Base-by-base conservation (phyloP, 1,139 yeast genomes). In the Arxiozyma slooffiae region DNA sequence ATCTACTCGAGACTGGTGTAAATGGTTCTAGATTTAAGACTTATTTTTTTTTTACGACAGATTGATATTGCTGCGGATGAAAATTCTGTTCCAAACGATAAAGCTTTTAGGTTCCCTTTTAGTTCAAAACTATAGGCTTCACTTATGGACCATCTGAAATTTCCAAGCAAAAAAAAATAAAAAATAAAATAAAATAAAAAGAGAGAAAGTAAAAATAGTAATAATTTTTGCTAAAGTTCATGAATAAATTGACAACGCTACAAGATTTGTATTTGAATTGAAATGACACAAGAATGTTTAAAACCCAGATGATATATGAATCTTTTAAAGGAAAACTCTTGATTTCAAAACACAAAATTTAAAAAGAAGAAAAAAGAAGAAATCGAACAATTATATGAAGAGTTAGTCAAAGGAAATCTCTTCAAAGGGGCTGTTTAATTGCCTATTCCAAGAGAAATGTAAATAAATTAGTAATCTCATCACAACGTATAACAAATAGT, bases 71-170 rank as follows among this genome's bases (percentile, higher is more conserved):
- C 97, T 53, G 88, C 94, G 57, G 90, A 90, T 77, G 90, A 90
- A 73, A 90, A 90, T 77, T 84, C 97, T 47, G 87, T 90, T 58
- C 97, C 97, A 55, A 96, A 96, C 62, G 97, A 90, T 74, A 84
- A 82, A 69, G 85, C 95, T 41, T 97, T 97, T 37, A 75, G 90
- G 60, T 88, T 87, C 72, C 97, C 97, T 62, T 87, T 95, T 49
- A 97, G 97, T 60, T 77, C 90, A 64, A 85, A 97, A 76, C 88
- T 90, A 53, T 97, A 97, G 61, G 87, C 97, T 44, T 97, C 97
- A 52, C 97, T 97, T 53, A 90, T 90, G 97, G n/a, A 85, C 97
- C 56, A 88, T 97, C 49, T 84, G 97, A 76, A 97, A 97, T 30
- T 84, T 90, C 63, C 83, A 85, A 44, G 79, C 78, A 56, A 77